Percentiles rank a stretch among this genome's conserved stretches.
Conservation (phyloP, 2,329 filamentous ascomycete genomes). For the Monosporascus sp. region DNA sequence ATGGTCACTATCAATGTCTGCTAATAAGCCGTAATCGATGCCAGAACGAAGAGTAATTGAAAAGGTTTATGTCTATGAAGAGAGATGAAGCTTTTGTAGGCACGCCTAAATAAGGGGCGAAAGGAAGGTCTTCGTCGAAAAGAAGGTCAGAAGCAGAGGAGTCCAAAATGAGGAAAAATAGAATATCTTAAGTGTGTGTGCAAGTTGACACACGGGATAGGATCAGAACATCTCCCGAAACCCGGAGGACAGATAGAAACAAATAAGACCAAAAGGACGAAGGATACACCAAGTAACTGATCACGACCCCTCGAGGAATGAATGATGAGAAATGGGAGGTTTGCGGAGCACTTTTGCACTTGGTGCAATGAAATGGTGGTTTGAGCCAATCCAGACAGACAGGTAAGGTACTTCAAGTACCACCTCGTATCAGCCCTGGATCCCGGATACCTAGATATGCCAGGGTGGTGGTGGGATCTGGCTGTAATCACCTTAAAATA, state of each 20-base stretch:
- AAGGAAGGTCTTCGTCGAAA: neutral
- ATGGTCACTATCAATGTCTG: conserved; percentile 30
- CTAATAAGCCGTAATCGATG: neutral
- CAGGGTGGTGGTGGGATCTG: too few relatives aligned
- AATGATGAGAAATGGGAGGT: neutral
- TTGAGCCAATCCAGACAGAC: neutral
- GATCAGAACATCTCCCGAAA: neutral
- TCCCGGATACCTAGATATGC: too few relatives aligned
- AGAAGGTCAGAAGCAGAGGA: neutral
- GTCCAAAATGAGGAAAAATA: neutral
- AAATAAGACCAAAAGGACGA: neutral
- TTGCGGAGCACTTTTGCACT: too few relatives aligned
- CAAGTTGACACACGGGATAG: neutral
- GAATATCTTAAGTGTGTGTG: neutral
- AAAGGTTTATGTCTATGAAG: neutral
- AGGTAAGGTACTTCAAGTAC: neutral
- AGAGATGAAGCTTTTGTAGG: neutral
- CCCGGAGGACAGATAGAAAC: neutral
- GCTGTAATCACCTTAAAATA: too few relatives aligned
- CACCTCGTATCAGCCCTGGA: too few relatives aligned
- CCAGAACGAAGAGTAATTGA: neutral
- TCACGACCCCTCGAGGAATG: neutral
- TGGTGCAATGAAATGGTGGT: too few relatives aligned
- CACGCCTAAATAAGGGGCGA: neutral
- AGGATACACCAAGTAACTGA: neutral